phyloP scores from a whole-genome alignment of 1,139 yeast species.

The Debaryomycetaceae sp. region DNA sequence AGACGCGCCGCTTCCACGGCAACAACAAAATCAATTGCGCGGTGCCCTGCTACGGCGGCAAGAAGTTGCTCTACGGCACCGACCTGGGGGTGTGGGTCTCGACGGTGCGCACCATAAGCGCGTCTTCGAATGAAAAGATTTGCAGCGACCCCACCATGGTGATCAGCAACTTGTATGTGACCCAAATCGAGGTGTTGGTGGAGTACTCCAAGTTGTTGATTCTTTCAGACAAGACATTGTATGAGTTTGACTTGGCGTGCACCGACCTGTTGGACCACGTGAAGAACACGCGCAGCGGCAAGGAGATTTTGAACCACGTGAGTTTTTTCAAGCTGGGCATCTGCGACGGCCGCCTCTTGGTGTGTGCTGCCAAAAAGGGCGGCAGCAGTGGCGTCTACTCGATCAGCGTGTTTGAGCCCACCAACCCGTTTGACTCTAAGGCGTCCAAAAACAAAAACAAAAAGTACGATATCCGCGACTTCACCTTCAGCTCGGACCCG shows the following conservation, averaged over 20 bases:
- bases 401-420: constrained; percentile 82
- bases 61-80: constrained; percentile 85
- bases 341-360: constrained; percentile 81
- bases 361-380: constrained; percentile 71
- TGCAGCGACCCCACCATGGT: constrained; percentile 78
- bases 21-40: constrained; percentile 84
- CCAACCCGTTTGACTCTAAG: constrained; percentile 51
- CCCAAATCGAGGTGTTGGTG: constrained; percentile 88
- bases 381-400: constrained; percentile 65
- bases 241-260: constrained; percentile 71
- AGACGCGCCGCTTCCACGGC: constrained; percentile 66
- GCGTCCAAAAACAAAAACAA: constrained; percentile 60
- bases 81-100: constrained; percentile 88
- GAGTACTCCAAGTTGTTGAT: constrained; percentile 84
- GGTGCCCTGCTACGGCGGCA: constrained; percentile 92
- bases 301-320: constrained; percentile 78
- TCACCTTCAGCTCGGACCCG: constrained; percentile 81
- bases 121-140: constrained; percentile 42
- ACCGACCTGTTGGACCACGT: constrained; percentile 65
- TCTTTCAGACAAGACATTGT: constrained; percentile 75
- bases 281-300: constrained; percentile 72
- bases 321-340: constrained; percentile 90
- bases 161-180: constrained; percentile 70
- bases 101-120: constrained; percentile 46
- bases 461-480: constrained; percentile 67